Conservation (phyloP, 768 basidiomycete genomes). For the Daedaleopsis nitida region DNA sequence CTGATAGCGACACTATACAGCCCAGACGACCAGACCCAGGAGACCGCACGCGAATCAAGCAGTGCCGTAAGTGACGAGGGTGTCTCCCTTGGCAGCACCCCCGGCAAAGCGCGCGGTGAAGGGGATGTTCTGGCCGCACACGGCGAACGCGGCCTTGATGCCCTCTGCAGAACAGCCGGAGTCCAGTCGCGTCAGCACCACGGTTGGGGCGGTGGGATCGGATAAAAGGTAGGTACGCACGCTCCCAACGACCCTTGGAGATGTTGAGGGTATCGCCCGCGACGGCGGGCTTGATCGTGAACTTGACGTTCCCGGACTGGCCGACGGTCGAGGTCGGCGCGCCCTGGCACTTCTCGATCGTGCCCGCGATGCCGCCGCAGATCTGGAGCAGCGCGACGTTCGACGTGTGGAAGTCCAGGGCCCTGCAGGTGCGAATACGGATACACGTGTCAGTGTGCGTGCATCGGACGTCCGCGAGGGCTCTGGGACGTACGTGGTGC, state of each 20-base stretch:
- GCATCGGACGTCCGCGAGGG: background rate
- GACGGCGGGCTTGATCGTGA: constrained; percentile 27
- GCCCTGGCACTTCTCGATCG: constrained; percentile 32
- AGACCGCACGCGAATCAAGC: background rate
- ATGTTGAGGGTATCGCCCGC: constrained; percentile 29
- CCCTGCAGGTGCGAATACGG: constrained; percentile 10
- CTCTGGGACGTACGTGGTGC: constrained; percentile 12
- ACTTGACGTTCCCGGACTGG: constrained; percentile 24
- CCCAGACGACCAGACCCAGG: constrained; percentile 1
- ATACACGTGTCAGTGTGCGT: background rate
- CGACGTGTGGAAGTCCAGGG: constrained; percentile 29
- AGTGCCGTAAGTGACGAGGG: constrained; percentile 20
- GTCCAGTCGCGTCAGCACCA: background rate
- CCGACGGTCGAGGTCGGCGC: constrained; percentile 28
- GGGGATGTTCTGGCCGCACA: constrained; percentile 29
- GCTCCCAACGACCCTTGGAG: constrained; percentile 34
- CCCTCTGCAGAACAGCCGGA: constrained; percentile 20
- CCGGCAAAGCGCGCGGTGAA: constrained; percentile 28
- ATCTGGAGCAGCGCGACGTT: constrained; percentile 32
- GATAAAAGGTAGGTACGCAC: background rate
- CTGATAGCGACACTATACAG: background rate
- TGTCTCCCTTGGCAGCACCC: constrained; percentile 27
- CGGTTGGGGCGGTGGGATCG: no score
- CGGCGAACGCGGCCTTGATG: constrained; percentile 29
- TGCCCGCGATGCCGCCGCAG: constrained; percentile 32